A percentile compares a stretch with the other conserved stretches of the same genome.
Conservation (phyloP, 352 stramenopile species). For the Halophytophthora batemanensis region DNA sequence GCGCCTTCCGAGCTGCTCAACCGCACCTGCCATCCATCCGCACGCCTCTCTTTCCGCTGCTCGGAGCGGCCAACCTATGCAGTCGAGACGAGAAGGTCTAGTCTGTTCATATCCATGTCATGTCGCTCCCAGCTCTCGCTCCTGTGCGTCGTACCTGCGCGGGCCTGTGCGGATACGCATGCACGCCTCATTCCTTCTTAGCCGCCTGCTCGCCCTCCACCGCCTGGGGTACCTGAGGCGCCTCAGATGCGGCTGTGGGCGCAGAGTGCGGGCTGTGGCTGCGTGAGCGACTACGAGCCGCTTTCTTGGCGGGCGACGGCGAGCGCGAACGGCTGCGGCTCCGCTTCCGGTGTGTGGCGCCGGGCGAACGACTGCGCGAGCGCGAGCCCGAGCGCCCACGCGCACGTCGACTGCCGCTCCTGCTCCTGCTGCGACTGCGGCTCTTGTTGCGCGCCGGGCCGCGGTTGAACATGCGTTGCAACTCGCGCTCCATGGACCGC, state of each 20-base stretch:
- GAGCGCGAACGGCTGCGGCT: slow-evolving; percentile 39
- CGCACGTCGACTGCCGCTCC: slow-evolving; percentile 32
- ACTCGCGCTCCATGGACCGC: slow-evolving; percentile 77
- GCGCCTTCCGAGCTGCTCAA: neutral
- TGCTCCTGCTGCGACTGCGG: slow-evolving; percentile 39
- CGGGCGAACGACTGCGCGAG: slow-evolving; percentile 43
- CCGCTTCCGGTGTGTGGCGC: slow-evolving; percentile 34
- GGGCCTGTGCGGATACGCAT: slow-evolving; percentile 2
- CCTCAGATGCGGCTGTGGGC: slow-evolving; percentile 14
- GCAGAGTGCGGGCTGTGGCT: slow-evolving; percentile 37
- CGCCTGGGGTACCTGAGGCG: slow-evolving; percentile 2
- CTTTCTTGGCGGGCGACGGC: slow-evolving; percentile 37
- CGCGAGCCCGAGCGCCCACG: slow-evolving; percentile 30
- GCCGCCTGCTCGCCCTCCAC: slow-evolving; percentile 9
- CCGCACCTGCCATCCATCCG: slow-evolving; percentile 5
- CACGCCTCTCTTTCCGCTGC: neutral
- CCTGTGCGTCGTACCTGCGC: no score
- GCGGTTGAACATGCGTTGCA: slow-evolving; percentile 86
- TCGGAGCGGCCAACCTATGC: slow-evolving; percentile 10
- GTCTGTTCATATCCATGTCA: neutral
- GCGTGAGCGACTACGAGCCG: slow-evolving; percentile 49
- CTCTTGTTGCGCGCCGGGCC: slow-evolving; percentile 35
- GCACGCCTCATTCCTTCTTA: slow-evolving; percentile 26
- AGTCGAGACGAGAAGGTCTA: slow-evolving; percentile 29
- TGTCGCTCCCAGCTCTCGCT: neutral